phyloP scores from a whole-genome alignment of 495 filamentous ascomycete genomes.

The Pseudoneurospora amorphoporcata region DNA sequence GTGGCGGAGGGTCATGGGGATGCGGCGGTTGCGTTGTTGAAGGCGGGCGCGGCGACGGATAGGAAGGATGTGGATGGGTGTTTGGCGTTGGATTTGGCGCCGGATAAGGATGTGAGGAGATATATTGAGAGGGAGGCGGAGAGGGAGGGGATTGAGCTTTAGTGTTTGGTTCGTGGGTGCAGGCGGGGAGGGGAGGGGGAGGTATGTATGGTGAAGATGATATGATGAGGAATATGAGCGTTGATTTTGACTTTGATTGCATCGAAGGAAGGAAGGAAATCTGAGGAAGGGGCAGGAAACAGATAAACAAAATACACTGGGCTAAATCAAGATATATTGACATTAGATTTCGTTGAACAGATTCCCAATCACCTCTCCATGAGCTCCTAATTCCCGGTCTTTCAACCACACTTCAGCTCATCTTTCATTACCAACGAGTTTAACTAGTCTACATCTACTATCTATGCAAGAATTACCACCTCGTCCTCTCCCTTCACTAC shows the following conservation, averaged over 20 bases:
- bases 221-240: background rate
- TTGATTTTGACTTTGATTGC: background rate
- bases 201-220: background rate
- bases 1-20: constrained; percentile 91
- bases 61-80: constrained; percentile 64
- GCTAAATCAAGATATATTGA: background rate
- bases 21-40: constrained; percentile 70
- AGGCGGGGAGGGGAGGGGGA: background rate
- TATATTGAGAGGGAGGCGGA: constrained; percentile 76
- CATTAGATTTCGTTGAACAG: background rate
- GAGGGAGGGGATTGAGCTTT: constrained; percentile 71
- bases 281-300: background rate
- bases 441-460: background rate
- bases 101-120: constrained; percentile 52
- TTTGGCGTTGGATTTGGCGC: constrained; percentile 71
- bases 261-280: background rate
- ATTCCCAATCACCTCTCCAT: background rate
- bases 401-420: background rate
- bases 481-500: background rate
- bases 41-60: constrained; percentile 72
- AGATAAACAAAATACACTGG: background rate
- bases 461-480: background rate
- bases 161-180: constrained; percentile 1
- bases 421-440: background rate
- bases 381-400: background rate